Evolutionary conservation across 208 protist species (phyloP).

Genomic region (Wallacemonas sp.): DNA sequence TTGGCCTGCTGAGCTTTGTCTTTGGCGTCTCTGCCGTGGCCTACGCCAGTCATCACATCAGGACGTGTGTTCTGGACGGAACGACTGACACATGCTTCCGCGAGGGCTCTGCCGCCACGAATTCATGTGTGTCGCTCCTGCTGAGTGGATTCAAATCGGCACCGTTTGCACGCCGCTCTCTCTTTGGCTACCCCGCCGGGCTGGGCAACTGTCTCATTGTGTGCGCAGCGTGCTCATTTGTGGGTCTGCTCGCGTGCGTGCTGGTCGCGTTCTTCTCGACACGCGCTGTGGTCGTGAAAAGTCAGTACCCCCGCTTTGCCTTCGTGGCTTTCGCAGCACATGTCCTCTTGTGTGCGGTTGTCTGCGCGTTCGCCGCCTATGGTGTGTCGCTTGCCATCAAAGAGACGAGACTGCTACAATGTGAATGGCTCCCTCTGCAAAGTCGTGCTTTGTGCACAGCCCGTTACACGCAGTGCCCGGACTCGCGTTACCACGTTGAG

Average conservation of each 20-base stretch:
- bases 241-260: constrained; percentile 25
- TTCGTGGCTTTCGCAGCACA: constrained; percentile 47
- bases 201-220: constrained; percentile 47
- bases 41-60: constrained; percentile 27
- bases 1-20: constrained; percentile 36
- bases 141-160: neutral
- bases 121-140: constrained; percentile 11
- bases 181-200: constrained; percentile 31
- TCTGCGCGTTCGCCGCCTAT: constrained; percentile 57
- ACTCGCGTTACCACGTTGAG: constrained; percentile 19
- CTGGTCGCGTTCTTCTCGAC: constrained; percentile 59
- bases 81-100: constrained; percentile 16
- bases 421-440: constrained; percentile 18
- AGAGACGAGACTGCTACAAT: constrained; percentile 23
- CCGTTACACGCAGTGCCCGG: constrained; percentile 19
- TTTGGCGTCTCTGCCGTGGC: constrained; percentile 49
- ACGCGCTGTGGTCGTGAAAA: constrained; percentile 45
- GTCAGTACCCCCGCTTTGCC: constrained; percentile 43
- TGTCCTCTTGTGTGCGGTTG: constrained; percentile 30
- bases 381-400: constrained; percentile 32
- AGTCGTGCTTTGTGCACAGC: constrained; percentile 21
- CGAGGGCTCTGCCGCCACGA: neutral
- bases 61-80: constrained; percentile 26
- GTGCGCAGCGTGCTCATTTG: constrained; percentile 42
- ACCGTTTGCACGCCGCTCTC: constrained; percentile 19